Base-by-base conservation (phyloP, 176 grass and related monocot genomes). In the Lolium perenne region DNA sequence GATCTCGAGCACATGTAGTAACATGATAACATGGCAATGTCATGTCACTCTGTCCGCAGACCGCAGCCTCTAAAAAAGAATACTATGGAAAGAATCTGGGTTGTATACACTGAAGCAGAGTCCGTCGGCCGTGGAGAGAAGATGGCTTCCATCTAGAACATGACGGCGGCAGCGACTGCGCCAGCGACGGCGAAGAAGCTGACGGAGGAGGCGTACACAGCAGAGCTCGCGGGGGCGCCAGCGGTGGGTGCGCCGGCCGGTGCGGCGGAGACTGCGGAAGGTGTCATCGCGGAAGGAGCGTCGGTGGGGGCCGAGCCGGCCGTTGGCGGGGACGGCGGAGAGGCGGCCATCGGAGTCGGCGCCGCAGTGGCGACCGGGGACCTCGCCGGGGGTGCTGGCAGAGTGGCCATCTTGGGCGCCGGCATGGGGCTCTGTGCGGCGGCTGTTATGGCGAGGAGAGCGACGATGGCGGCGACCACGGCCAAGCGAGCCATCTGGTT, bases 351-450 rank as follows among this genome's bases (percentile, higher is more conserved):
- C 7, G 91, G 91, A 4, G 87, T 59, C 83, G 90, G 87, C n/a
- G 83, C 12, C 29, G 54, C 11, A 13, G 84, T 83, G 48, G 84
- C 26, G 43, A 79, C 67, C 29, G 91, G 81, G 21, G 81, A 77
- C 87, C 54, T 43, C 45, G 69, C 70, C 14, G 91, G 91, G 0
- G 87, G 76, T 1, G 87, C 55, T 2, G 87, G 87, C 6, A 89
- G 69, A 6, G 87, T 87, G 1, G 87, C 84, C 87, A 87, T 80
- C 91, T 3, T 87, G 1, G 91, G 91, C 22, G 91, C 67, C 20
- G 72, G 84, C 5, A 26, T 86, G 8, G 90, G 73, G 4, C 48
- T 78, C 82, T 91, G 90, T 16, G 90, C 90, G 0, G 63, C 65
- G 8, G 86, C 86, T 18, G 45, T 21, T 11, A 85, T 23, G 54